These are phyloP conservation scores for Ambrosiella cleistominuta DNA, from an alignment of 2,329 filamentous ascomycete species.

Conservation along the genomic window DNA sequence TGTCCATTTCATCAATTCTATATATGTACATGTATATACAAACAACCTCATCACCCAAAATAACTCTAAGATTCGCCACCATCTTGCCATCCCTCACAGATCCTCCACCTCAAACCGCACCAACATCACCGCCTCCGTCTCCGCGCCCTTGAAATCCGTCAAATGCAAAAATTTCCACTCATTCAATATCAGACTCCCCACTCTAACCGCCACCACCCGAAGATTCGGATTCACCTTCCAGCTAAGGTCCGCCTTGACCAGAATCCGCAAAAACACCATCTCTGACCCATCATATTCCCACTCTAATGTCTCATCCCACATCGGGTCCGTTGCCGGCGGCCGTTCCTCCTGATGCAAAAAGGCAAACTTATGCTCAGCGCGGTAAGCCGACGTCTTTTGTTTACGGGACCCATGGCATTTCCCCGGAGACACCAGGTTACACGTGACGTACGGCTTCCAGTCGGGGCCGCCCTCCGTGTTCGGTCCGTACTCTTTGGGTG, in stretches of 20 bases:
- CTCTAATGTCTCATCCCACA: constrained; percentile 49
- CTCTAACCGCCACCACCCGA: constrained; percentile 40
- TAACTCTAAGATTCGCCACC: no score
- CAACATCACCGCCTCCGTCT: constrained; percentile 44
- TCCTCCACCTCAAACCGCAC: constrained; percentile 42
- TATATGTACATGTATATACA: background rate
- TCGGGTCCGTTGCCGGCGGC: constrained; percentile 38
- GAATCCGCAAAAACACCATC: constrained; percentile 43
- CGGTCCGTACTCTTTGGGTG: constrained; percentile 16
- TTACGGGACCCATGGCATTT: constrained; percentile 34
- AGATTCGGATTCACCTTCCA: constrained; percentile 46
- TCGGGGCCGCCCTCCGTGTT: constrained; percentile 18
- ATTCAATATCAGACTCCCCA: constrained; percentile 32
- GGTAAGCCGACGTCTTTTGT: constrained; percentile 43
- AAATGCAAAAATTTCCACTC: constrained; percentile 49
- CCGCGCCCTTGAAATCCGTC: constrained; percentile 45
- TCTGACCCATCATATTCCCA: constrained; percentile 55
- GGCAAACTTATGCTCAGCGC: constrained; percentile 35
- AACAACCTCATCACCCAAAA: background rate
- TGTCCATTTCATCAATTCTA: no score
- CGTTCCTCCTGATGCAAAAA: constrained; percentile 41
- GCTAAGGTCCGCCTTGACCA: constrained; percentile 49
- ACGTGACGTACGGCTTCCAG: constrained; percentile 42
- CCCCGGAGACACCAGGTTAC: constrained; percentile 42
- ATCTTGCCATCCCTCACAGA: constrained; percentile 9